Conservation (phyloP, 73 alveolate genomes). For the Durusdinium trenchii region DNA sequence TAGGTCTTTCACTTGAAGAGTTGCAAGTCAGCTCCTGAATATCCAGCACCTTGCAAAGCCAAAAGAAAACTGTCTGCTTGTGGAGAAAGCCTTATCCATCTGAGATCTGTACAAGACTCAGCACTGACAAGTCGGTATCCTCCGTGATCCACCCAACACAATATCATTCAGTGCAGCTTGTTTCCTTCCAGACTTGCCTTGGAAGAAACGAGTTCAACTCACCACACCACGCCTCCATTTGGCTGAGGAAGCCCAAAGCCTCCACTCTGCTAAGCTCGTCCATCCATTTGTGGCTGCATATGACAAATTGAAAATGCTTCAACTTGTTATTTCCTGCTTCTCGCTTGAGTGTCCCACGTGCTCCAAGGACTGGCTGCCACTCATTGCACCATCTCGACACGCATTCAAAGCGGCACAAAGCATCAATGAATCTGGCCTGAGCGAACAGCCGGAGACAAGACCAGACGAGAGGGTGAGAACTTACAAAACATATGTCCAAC, state of each 20-base stretch:
- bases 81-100: not conserved
- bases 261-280: too few species aligned
- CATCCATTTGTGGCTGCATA: not conserved
- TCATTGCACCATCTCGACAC: not conserved
- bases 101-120: not conserved
- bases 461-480: not conserved
- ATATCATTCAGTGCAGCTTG: not conserved
- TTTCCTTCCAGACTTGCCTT: not conserved
- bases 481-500: too few species aligned
- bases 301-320: not conserved
- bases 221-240: too few species aligned
- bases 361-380: not conserved
- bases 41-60: not conserved
- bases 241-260: too few species aligned
- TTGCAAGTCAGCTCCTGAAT: not conserved
- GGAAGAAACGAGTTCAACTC: too few species aligned
- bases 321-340: not conserved
- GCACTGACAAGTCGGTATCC: constrained; percentile 14
- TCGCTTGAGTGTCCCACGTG: not conserved
- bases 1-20: not conserved
- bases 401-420: constrained; percentile 26
- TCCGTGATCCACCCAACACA: not conserved
- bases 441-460: not conserved
- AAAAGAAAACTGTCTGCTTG: not conserved
- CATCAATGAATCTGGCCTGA: constrained; percentile 57